phyloP scores from a whole-genome alignment of 768 basidiomycete genomes.

The Collybiopsis luxurians region DNA sequence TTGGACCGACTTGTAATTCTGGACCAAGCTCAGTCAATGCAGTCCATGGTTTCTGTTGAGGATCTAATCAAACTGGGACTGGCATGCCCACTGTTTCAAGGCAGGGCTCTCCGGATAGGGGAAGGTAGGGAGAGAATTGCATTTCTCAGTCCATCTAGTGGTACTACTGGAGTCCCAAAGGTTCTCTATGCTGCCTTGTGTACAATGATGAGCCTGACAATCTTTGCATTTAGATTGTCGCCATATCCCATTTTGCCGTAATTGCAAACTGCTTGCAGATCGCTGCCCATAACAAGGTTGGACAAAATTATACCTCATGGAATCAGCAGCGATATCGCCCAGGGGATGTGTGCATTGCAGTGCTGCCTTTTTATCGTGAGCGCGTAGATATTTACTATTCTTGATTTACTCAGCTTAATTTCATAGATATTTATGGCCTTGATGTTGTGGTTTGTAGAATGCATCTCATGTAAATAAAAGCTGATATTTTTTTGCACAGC shows the following conservation, averaged over 20 bases:
- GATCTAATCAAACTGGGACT: neutral
- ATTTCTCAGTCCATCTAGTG: constrained; percentile 71
- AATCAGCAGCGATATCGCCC: constrained; percentile 51
- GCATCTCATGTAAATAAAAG: neutral
- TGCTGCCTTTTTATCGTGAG: constrained; percentile 62
- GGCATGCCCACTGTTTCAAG: neutral
- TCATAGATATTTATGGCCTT: constrained; percentile 62
- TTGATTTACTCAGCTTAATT: no score
- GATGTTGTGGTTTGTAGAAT: constrained; percentile 46
- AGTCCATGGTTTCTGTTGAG: neutral
- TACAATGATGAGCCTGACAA: constrained; percentile 12
- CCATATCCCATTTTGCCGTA: constrained; percentile 61
- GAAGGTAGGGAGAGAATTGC: constrained; percentile 62
- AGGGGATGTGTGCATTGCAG: constrained; percentile 62
- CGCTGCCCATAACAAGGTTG: constrained; percentile 50
- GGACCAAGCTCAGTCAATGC: constrained; percentile 14
- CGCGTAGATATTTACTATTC: no score
- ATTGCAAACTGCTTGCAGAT: constrained; percentile 63
- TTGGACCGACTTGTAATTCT: constrained; percentile 41
- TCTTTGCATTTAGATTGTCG: constrained; percentile 54
- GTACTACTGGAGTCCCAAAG: constrained; percentile 59
- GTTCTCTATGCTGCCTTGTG: constrained; percentile 9
- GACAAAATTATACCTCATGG: constrained; percentile 39
- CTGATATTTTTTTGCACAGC: constrained; percentile 26
- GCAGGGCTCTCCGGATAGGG: constrained; percentile 29